phyloP scores from a whole-genome alignment of 1,284 basidiomycete genomes.

The Ustilago crameri region DNA sequence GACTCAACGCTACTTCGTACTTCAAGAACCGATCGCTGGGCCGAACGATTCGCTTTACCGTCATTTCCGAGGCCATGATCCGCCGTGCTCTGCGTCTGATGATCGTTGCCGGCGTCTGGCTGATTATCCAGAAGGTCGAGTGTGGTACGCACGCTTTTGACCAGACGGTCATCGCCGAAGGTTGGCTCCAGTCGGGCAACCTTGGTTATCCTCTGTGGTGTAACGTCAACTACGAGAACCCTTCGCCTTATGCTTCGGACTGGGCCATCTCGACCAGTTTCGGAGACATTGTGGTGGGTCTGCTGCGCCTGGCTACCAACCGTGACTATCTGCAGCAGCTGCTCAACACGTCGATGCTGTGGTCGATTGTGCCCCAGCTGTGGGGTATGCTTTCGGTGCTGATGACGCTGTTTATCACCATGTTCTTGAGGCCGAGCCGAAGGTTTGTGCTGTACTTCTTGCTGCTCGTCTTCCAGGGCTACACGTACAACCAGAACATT shows the following conservation, averaged over 20 bases:
- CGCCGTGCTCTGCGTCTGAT: conserved; percentile 69
- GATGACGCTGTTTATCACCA: conserved; percentile 68
- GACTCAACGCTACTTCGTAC: conserved; percentile 68
- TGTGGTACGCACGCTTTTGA: conserved; percentile 54
- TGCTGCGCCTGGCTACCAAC: conserved; percentile 69
- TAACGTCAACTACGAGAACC: conserved; percentile 60
- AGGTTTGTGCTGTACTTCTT: conserved; percentile 66
- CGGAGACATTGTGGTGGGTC: conserved; percentile 67
- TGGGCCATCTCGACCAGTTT: conserved; percentile 54
- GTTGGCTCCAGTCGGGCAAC: conserved; percentile 57
- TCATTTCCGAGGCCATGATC: conserved; percentile 68
- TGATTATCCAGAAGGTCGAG: conserved; percentile 68
- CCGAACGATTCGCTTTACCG: conserved; percentile 64
- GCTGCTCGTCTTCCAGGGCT: conserved; percentile 49
- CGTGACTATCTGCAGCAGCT: conserved; percentile 69
- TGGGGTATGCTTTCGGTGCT: conserved; percentile 70
- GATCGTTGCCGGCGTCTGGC: conserved; percentile 68
- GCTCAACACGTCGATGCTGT: conserved; percentile 68
- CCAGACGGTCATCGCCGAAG: conserved; percentile 63
- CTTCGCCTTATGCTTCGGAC: conserved; percentile 29
- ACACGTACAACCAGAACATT: conserved; percentile 30
- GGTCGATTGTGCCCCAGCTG: conserved; percentile 70
- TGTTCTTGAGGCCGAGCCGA: conserved; percentile 65
- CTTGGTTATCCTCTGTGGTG: conserved; percentile 69
- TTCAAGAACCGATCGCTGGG: conserved; percentile 62